Base-by-base conservation (phyloP, 441 rosid genomes). In the Raphanus hybrid region DNA sequence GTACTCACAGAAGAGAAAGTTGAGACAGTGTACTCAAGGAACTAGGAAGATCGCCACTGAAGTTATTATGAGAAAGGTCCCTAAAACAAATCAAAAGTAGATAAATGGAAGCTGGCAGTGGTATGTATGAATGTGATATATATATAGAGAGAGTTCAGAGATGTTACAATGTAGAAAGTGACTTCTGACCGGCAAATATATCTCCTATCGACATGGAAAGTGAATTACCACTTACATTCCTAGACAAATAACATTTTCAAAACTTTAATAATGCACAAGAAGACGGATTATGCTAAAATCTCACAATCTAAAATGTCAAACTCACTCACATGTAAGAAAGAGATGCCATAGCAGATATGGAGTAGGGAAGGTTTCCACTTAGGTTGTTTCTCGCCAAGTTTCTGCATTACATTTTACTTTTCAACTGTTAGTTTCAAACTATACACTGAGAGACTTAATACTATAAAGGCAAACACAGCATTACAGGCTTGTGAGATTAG, bases 401-500 rank as follows among this genome's bases (percentile, higher is more conserved):
- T 78, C 99, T 96, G 87, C 88, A 86, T 73, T 23, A 66, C 50
- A 23, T 2, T 54, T 78, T 16, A 54, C 60, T 18, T 23, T 62
- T 73, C 54, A 73, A 54, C 29, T 16, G 74, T 76, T 71, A 67
- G 77, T 11, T 50, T 54, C 37, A 76, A 39, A n/a, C 1, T 67
- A 15, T 55, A 62, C 10, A 11, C 3, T 61, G 7, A 59, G 7
- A 59, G 43, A 59, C 0, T 27, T 64, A 23, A 64, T 27, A 6
- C 39, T 6, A 6, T 35, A 35, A 66, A 60, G 64, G 12, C n/a
- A 32, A 15, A 69, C 54, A 69, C 62, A 73, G 35, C 76, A 75
- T 88, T 93, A 96, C 99, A 96, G 73, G 93, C 88, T 89, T 6
- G 98, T 93, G 85, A 96, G 91, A 84, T 92, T 96, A 1, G 94